Evolutionary conservation across 805 yeast genomes (phyloP), one percentile per base, ranked within the genome.

Genomic region (Ogataea dorogensis): DNA sequence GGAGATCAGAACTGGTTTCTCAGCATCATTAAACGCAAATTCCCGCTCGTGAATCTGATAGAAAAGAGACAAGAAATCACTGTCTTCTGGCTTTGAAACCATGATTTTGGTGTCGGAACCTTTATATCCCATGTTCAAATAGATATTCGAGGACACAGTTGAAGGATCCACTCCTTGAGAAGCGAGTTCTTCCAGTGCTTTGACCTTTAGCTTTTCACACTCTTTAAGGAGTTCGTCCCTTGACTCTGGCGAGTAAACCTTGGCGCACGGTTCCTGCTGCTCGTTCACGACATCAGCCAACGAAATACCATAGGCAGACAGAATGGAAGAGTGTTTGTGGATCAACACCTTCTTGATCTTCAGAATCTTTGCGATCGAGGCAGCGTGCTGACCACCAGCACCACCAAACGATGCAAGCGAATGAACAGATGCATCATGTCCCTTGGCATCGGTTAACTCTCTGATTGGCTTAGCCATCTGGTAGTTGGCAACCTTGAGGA

Each of bases 351-450:
- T 71, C 11, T 64, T 54, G 28, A 86, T 82, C 8, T 85, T 85
- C 47, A 86, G 64, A 16, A 73, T 71, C 40, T 73, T 69, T 0
- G 93, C 93, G 20, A 86, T 75, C 2, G 84, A 76, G 20, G 75
- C 78, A 5, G 89, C 86, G 54, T 83, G 88, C 61, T 86, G 95
- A 6, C 94, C 94, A 33, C 95, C 95, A 18, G 93, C 93, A 23
- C 95, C 95, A 25, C 95, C 95, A 59, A 86, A 85, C 4, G 87
- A 71, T 2, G 86, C 91, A 43, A 86, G 62, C 28, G 75, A 63
- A 55, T 86, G 94, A 12, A 70, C 65, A 5, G 81, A 56, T 1
- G 77, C 73, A 33, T 72, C 70, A 52, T 76, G 74, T 3, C 95
- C 95, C 51, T 77, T 82, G 4, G 88, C 82, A 53, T 85, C 95